A percentile compares a stretch with the other conserved stretches of the same genome.
These are phyloP conservation scores for Lathyrus aphaca DNA, from an alignment of 306 rosid genomes.

Conservation along the genomic window DNA sequence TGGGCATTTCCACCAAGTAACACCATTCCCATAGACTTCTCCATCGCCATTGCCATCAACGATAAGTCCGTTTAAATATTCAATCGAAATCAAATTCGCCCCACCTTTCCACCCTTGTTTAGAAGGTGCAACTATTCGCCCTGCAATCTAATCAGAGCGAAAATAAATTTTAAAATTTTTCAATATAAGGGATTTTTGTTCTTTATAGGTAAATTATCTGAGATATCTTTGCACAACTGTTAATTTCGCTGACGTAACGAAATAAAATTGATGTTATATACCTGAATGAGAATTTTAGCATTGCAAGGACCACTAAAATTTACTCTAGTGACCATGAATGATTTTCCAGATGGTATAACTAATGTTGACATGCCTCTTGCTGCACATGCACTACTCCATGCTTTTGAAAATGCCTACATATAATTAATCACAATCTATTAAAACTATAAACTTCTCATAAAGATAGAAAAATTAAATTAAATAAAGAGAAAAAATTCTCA, in stretches of 20 bases:
- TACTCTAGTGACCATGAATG: neutral
- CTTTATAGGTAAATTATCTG: too few relatives aligned
- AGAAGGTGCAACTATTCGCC: conserved; percentile 1
- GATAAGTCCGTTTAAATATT: neutral
- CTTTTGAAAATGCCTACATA: neutral
- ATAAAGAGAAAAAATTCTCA: neutral
- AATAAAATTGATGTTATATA: neutral
- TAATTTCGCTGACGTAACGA: too few relatives aligned
- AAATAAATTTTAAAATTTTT: neutral
- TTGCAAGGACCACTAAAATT: neutral
- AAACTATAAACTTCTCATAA: neutral
- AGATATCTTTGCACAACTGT: too few relatives aligned
- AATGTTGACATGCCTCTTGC: neutral
- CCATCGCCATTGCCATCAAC: neutral
- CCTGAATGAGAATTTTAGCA: neutral
- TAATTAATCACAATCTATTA: neutral
- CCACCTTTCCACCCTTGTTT: neutral
- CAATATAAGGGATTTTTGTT: too few relatives aligned
- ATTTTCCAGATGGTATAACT: neutral
- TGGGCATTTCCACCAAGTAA: neutral
- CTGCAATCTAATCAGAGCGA: neutral
- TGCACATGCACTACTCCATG: neutral
- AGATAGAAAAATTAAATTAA: neutral
- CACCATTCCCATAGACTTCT: neutral
- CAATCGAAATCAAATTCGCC: neutral